A percentile compares a stretch with the other conserved stretches of the same genome.
Conservation (phyloP, 495 filamentous ascomycete species). For the Bombardia bombarda region DNA sequence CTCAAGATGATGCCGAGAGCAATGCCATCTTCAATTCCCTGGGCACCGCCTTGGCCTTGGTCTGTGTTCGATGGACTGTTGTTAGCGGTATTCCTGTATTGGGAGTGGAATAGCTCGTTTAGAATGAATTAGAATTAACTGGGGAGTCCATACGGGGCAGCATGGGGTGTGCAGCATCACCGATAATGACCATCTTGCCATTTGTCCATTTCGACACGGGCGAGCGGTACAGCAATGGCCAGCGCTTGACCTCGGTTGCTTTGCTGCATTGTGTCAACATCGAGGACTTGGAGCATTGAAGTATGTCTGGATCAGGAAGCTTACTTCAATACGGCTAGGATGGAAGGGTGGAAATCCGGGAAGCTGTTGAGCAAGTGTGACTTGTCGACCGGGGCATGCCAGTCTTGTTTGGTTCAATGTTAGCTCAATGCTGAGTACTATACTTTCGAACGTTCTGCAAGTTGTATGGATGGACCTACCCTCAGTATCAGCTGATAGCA, state of each 20-base stretch:
- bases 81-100: constrained; percentile 4
- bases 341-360: constrained; percentile 15
- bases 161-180: constrained; percentile 47
- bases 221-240: constrained; percentile 33
- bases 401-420: constrained; percentile 10
- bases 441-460: neutral
- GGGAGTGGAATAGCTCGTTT: neutral
- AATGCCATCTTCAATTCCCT: constrained; percentile 39
- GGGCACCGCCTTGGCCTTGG: constrained; percentile 41
- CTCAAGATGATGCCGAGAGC: constrained; percentile 29
- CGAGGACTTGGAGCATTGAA: too few relatives aligned
- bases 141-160: constrained; percentile 25
- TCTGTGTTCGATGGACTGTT: constrained; percentile 4
- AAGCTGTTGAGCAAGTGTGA: constrained; percentile 15
- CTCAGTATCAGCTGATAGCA: constrained; percentile 12
- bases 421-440: neutral
- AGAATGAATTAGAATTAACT: neutral
- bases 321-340: constrained; percentile 19
- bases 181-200: constrained; percentile 34
- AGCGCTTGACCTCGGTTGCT: constrained; percentile 36
- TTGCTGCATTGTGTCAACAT: constrained; percentile 12
- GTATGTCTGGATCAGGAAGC: too few relatives aligned
- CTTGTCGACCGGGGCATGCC: constrained; percentile 23
- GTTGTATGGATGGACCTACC: constrained; percentile 1
- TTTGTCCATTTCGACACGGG: constrained; percentile 28